Conservation (phyloP, 331 rosid genomes). For the Pyracantha coccinea region DNA sequence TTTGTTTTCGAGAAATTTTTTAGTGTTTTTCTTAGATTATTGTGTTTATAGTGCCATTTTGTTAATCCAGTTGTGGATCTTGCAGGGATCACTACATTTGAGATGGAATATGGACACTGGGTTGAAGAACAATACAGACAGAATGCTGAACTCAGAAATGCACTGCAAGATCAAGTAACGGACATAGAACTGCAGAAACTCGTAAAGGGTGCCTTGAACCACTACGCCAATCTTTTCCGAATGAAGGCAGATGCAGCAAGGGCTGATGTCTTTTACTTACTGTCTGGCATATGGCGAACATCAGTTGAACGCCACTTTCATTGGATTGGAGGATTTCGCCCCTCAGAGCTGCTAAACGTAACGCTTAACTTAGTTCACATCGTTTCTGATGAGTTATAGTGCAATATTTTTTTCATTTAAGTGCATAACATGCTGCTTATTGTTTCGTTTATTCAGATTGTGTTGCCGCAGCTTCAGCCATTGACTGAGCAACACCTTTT, state of each 20-base stretch:
- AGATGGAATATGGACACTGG: conserved; percentile 79
- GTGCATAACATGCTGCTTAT: not conserved
- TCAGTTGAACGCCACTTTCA: conserved; percentile 75
- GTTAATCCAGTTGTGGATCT: conserved; percentile 2
- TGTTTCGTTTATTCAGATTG: conserved; percentile 31
- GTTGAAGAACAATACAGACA: conserved; percentile 69
- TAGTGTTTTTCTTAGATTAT: not conserved
- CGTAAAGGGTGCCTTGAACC: conserved; percentile 58
- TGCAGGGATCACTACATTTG: conserved; percentile 65
- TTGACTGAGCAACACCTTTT: conserved; percentile 45
- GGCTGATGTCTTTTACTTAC: conserved; percentile 69
- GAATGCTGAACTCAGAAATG: conserved; percentile 54
- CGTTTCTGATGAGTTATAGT: not conserved
- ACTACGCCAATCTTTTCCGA: conserved; percentile 57
- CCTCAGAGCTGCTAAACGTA: conserved; percentile 86
- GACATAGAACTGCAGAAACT: conserved; percentile 51
- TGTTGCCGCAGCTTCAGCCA: conserved; percentile 51
- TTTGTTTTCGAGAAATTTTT: not conserved
- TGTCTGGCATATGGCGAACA: conserved; percentile 92
- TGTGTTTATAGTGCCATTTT: not conserved
- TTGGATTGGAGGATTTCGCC: conserved; percentile 99
- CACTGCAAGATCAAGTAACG: conserved; percentile 49
- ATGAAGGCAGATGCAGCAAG: conserved; percentile 80
- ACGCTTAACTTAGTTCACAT: not conserved
- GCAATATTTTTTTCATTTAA: not conserved